These are phyloP conservation scores for Hyaloscypha variabilis DNA, from an alignment of 495 filamentous ascomycete species.

Conservation along the genomic window DNA sequence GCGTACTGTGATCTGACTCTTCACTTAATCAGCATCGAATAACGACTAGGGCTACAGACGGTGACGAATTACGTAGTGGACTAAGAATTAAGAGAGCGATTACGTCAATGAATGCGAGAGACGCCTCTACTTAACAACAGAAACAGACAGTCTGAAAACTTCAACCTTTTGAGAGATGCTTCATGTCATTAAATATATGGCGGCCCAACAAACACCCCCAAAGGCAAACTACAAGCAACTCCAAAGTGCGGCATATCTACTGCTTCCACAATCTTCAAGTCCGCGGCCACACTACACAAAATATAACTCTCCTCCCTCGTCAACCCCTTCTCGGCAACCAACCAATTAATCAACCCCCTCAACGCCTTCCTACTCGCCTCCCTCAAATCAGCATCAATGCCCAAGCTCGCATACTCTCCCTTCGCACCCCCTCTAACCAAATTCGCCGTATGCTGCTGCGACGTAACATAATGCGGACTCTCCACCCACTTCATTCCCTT, in stretches of 20 bases:
- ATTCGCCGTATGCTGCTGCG: slow-evolving; percentile 21
- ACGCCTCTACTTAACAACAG: no score
- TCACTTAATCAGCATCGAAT: no score
- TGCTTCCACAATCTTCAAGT: slow-evolving; percentile 48
- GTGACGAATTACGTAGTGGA: no score
- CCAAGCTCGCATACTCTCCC: slow-evolving; percentile 49
- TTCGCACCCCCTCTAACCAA: slow-evolving; percentile 31
- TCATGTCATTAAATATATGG: slow-evolving; percentile 10
- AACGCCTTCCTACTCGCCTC: slow-evolving; percentile 49
- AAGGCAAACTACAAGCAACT: slow-evolving; percentile 47
- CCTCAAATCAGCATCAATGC: slow-evolving; percentile 45
- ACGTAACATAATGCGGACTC: slow-evolving; percentile 47
- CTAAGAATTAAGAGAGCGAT: no score
- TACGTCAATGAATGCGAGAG: no score
- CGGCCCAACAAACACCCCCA: slow-evolving; percentile 42
- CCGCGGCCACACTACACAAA: slow-evolving; percentile 47
- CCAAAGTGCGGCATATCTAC: slow-evolving; percentile 55
- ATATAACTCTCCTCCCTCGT: slow-evolving; percentile 51
- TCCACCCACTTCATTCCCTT: slow-evolving; percentile 47
- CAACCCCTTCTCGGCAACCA: slow-evolving; percentile 46
- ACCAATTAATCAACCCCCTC: slow-evolving; percentile 47
- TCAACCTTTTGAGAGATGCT: no score
- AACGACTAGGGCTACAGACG: no score
- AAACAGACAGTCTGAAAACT: no score
- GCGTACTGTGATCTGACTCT: no score